Base-by-base conservation (phyloP, 1,284 basidiomycete species). In the Fomes fomentarius region DNA sequence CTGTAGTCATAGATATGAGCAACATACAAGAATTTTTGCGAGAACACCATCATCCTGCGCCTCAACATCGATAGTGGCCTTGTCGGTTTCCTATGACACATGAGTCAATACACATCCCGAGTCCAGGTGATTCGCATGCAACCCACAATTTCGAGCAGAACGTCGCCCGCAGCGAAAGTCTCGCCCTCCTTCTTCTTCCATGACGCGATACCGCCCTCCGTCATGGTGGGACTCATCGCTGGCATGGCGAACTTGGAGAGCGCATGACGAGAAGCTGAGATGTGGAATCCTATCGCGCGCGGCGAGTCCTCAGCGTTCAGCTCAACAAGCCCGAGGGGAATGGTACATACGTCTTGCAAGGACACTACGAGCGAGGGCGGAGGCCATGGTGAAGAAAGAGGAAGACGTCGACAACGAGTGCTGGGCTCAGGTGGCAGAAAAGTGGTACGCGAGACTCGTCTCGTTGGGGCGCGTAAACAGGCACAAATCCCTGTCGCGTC, bases 161-260 rank as follows among this genome's bases (percentile, higher is more conserved):
- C 96, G 66, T 99, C 96, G 39, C 96, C 96, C 6, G 89, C 84
- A 9, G 87, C 66, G 73, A 95, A 99, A 6, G 85, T 58, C 66
- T 98, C 95, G 56, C 97, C 97, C 74, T 97, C 94, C 74, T 92
- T 89, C 80, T 94, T 92, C 82, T 98, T 98, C 97, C 97, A 99
- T 40, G 82, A 80, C 46, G 96, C 92, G 71, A 99, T 97, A 63
- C 96, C 97, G 64, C 97, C 97, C 79, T 98, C 96, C 11, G 94
- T 96, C 96, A 99, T 99, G 59, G 96, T 99, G 46, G 96, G 96
- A 63, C 94, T 97, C 97, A 99, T 99, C 66, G 95, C 96, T 55
- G 96, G 96, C 96, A 99, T 98, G 64, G 89, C 81, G 79, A 99
- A 97, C 74, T 89, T 93, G 63, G 87, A 80, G 62, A 98, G 84